Percentiles rank a stretch among this genome's conserved stretches.
Conservation (phyloP, 139 green algal genomes). For the Chlorokybus atmophyticus region DNA sequence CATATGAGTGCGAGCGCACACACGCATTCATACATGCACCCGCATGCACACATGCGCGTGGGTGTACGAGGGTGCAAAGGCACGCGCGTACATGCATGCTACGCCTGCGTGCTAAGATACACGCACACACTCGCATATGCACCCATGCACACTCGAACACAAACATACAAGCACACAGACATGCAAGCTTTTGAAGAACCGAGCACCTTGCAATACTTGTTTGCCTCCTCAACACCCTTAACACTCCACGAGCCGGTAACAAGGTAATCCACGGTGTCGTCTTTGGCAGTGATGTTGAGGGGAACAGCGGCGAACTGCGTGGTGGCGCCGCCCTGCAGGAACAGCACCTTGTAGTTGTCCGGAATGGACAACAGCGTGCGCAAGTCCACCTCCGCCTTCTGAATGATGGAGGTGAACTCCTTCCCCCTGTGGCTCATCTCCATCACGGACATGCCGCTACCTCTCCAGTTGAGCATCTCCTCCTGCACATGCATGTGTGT, state of each 20-base stretch:
- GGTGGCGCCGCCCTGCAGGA: conserved; percentile 81
- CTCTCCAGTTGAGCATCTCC: conserved; percentile 88
- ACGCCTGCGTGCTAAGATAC: too few species aligned
- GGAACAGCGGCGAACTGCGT: conserved; percentile 86
- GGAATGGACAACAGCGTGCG: conserved; percentile 78
- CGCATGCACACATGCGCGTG: too few species aligned
- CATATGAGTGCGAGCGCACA: too few species aligned
- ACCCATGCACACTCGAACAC: too few species aligned
- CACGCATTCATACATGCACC: too few species aligned
- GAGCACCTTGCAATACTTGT: conserved; percentile 54
- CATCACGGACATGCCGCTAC: conserved; percentile 85
- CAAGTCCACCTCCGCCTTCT: conserved; percentile 84
- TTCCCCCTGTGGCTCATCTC: conserved; percentile 97
- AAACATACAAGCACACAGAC: too few species aligned
- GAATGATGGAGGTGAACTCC: conserved; percentile 78
- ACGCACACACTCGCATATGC: too few species aligned
- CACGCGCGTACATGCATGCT: too few species aligned
- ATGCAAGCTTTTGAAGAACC: too few species aligned
- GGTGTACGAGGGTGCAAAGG: too few species aligned
- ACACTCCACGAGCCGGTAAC: conserved; percentile 86
- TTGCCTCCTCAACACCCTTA: conserved; percentile 79
- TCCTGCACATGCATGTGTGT: too few species aligned
- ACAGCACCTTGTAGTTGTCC: conserved; percentile 88
- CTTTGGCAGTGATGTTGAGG: conserved; percentile 66
- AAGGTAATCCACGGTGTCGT: conserved; percentile 76